Evolutionary conservation across 345 rosid genomes (phyloP).

Genomic region (Syzygium grande): DNA sequence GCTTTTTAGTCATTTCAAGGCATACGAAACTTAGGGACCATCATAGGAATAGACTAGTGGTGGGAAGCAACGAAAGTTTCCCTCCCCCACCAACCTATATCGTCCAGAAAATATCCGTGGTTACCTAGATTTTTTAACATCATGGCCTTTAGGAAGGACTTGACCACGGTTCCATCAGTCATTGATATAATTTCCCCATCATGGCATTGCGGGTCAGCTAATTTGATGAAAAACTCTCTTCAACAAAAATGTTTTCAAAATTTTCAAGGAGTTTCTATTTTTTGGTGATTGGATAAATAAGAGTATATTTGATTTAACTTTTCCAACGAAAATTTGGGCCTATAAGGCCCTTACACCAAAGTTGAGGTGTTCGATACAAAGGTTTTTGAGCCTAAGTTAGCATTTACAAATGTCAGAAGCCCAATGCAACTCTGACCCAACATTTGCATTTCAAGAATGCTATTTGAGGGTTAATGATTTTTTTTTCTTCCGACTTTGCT

Average conservation of each 20-base stretch:
- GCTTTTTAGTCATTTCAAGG: neutral
- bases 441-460: neutral
- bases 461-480: neutral
- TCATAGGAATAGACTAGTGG: neutral
- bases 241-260: neutral
- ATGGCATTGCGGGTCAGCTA: neutral
- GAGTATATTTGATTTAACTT: neutral
- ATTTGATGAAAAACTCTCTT: neutral
- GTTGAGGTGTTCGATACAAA: neutral
- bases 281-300: neutral
- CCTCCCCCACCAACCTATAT: neutral
- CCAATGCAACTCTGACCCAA: neutral
- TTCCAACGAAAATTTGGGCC: neutral
- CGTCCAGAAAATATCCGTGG: neutral
- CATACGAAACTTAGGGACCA: neutral
- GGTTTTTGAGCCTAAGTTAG: neutral
- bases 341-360: neutral
- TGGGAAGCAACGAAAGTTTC: neutral
- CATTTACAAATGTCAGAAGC: fast-evolving
- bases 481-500: neutral
- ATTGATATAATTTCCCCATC: neutral
- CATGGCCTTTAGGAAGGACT: neutral
- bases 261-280: neutral
- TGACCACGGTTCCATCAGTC: neutral
- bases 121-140: neutral